Evolutionary conservation across 2,329 filamentous ascomycete species (phyloP), one percentile per base, ranked within the genome.

Genomic region (Mycosphaerella arachidis): DNA sequence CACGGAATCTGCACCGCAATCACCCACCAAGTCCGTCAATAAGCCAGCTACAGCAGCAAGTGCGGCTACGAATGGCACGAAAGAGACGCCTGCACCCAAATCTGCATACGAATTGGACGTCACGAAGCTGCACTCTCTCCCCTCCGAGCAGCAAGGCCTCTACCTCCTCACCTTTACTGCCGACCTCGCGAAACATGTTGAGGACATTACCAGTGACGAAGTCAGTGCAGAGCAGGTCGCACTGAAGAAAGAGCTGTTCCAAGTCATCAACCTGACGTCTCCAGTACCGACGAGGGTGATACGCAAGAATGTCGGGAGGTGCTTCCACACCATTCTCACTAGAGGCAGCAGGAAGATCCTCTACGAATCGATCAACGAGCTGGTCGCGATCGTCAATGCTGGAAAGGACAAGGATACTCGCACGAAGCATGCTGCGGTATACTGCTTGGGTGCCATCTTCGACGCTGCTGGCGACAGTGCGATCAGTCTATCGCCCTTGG

Each of bases 101-200:
- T 61, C 65, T 35, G 57, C 71, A 67, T 76, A 63, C 55, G 66
- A 96, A 80, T 89, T 99, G 74, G 92, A 99, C 73, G 79, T 96
- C 67, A 79, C 87, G 70, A 96, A 96, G 81, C 86, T 99, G 52
- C 89, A 96, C 76, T 84, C 90, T 55, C 85, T 97, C 51, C 91
- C 93, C 48, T 86, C 90, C 56, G 94, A 99, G 78, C 94, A 99
- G 75, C 94, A 99, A 77, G 92, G 97, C 71, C 85, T 99, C 12
- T 95, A 94, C 75, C 84, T 99, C 63, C 82, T 99, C 61, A 95
- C 88, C 29, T 97, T 95, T 73, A 89, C 92, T 37, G 89, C 92
- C 30, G 86, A 89, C 62, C 82, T 99, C 58, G 88, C 86, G 63
- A 89, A 88, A 67, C 90, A 97, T 81, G 89, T 96, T 48, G 82